Evolutionary conservation across 345 rosid species (phyloP).

Genomic region (Euclidium syriacum): DNA sequence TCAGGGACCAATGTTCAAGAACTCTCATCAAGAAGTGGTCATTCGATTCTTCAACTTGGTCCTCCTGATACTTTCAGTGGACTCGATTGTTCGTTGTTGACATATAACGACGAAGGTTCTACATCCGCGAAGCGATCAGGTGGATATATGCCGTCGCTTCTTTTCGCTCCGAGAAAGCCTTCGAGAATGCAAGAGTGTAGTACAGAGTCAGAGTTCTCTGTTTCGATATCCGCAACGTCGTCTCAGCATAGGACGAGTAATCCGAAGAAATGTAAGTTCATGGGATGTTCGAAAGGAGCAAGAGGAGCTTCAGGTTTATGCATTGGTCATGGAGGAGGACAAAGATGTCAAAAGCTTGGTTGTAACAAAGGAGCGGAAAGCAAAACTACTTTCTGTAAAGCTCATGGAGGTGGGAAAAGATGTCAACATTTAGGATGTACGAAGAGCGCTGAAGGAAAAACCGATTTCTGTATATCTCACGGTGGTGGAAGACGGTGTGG

Average conservation of each 20-base stretch:
- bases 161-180: conserved; percentile 52
- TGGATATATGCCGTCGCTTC: conserved; percentile 85
- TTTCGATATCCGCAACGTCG: conserved; percentile 43
- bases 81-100: conserved; percentile 46
- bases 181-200: conserved; percentile 40
- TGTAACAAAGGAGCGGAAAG: conserved; percentile 94
- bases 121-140: conserved; percentile 91
- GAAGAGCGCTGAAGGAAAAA: conserved; percentile 92
- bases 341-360: conserved; percentile 79
- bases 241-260: conserved; percentile 43
- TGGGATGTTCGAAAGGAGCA: conserved; percentile 84
- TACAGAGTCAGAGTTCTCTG: conserved; percentile 52
- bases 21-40: conserved; percentile 42
- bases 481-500: conserved; percentile 95
- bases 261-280: conserved; percentile 65
- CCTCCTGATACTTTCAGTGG: conserved; percentile 46
- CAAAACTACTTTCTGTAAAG: conserved; percentile 89
- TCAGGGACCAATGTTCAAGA: conserved; percentile 31
- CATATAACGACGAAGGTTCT: conserved; percentile 73
- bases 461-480: conserved; percentile 83
- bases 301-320: conserved; percentile 91
- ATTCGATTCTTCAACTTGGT: conserved; percentile 73
- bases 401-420: conserved; percentile 95
- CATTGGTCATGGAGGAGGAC: conserved; percentile 97
- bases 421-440: conserved; percentile 93